Evolutionary conservation across 257 asterid genomes (phyloP).

Genomic region (Solanum clarkiae): DNA sequence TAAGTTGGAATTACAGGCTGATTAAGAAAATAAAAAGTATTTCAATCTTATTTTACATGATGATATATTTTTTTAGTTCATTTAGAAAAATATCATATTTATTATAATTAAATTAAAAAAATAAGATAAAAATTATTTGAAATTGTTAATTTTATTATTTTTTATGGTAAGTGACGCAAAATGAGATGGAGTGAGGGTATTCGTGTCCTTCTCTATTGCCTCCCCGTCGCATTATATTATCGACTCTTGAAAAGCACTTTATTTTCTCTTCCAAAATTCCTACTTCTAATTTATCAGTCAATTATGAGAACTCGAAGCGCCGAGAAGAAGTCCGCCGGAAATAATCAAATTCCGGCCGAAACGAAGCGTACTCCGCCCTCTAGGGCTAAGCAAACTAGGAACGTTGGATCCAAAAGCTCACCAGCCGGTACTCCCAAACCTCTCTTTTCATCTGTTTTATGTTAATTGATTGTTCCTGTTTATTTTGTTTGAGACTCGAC

Average conservation of each 20-base stretch:
- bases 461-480: neutral
- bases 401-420: neutral
- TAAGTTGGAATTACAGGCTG: too few species aligned
- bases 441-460: neutral
- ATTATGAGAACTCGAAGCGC: slow-evolving; percentile 37
- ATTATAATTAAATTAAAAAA: too few species aligned
- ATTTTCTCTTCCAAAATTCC: neutral
- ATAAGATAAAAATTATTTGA: too few species aligned
- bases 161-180: too few species aligned
- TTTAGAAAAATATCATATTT: too few species aligned
- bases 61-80: too few species aligned
- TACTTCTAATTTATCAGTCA: neutral
- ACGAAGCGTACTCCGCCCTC: slow-evolving; percentile 18
- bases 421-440: slow-evolving; percentile 11
- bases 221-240: neutral
- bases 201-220: neutral
- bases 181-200: neutral
- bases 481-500: neutral
- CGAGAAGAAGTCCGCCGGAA: slow-evolving; percentile 16
- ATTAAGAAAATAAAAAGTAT: too few species aligned
- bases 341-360: slow-evolving; percentile 8
- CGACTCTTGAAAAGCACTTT: neutral
- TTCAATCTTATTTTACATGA: too few species aligned
- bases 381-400: slow-evolving; percentile 14
- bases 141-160: too few species aligned